phyloP scores from a whole-genome alignment of 2,329 filamentous ascomycete species.

The Coccinonectria pachysandricola region DNA sequence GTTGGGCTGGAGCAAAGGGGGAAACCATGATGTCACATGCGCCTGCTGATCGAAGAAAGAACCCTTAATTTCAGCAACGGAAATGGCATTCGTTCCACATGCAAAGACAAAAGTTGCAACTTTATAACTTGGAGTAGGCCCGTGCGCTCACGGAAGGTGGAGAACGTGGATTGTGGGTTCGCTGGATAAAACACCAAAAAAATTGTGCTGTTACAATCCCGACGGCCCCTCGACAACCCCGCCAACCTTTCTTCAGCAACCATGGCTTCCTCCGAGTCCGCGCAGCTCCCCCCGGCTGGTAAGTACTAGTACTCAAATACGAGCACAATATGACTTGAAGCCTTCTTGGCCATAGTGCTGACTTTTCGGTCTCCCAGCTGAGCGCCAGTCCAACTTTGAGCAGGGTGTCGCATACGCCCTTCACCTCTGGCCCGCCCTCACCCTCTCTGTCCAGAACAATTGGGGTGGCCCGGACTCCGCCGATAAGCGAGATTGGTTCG shows the following conservation, averaged over 20 bases:
- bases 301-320: conserved; percentile 3
- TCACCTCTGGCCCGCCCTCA: conserved; percentile 79
- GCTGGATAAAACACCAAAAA: conserved; percentile 23
- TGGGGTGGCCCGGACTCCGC: conserved; percentile 77
- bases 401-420: conserved; percentile 77
- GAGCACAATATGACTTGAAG: too few species aligned
- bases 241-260: conserved; percentile 6
- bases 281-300: conserved; percentile 23
- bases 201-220: conserved; percentile 14
- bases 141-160: too few species aligned
- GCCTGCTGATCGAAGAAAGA: too few species aligned
- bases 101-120: too few species aligned
- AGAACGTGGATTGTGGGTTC: too few species aligned
- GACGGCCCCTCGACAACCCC: conserved; percentile 16
- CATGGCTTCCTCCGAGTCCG: conserved; percentile 23
- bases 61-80: too few species aligned
- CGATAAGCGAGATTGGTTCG: conserved; percentile 96
- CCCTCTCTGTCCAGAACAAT: conserved; percentile 73
- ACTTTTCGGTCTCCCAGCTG: too few species aligned
- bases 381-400: conserved; percentile 62
- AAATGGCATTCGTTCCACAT: too few species aligned
- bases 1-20: too few species aligned
- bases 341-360: too few species aligned
- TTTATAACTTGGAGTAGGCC: too few species aligned
- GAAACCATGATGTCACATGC: too few species aligned